Conservation (phyloP, 176 grass and related monocot species). For the Puccinellia tenuiflora region DNA sequence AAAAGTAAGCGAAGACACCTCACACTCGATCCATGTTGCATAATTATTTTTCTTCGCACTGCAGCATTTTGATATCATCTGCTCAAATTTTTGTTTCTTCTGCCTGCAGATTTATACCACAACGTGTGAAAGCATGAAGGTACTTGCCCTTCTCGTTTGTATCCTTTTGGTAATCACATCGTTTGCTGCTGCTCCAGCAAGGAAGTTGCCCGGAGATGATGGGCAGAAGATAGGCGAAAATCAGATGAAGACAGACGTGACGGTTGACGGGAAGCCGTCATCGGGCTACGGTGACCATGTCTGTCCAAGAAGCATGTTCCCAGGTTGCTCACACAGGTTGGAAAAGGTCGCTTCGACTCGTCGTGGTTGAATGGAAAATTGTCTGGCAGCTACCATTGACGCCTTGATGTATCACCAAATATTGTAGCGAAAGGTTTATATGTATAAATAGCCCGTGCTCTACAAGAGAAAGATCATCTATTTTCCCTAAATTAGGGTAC, state of each 20-base stretch:
- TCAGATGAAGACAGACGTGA: background rate
- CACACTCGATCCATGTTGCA: background rate
- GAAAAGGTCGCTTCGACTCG: background rate
- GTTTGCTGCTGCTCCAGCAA: background rate
- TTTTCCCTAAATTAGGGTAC: background rate
- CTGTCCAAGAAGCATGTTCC: background rate
- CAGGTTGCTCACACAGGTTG: background rate
- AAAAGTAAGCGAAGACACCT: background rate
- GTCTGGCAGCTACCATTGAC: too few relatives aligned
- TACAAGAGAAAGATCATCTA: background rate
- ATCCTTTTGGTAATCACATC: background rate
- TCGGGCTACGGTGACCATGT: slow-evolving; percentile 21
- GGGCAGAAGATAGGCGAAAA: background rate
- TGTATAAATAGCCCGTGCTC: background rate
- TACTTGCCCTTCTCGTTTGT: background rate
- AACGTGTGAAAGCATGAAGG: background rate
- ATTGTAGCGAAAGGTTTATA: background rate
- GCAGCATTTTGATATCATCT: background rate
- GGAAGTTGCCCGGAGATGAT: background rate
- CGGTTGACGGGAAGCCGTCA: background rate
- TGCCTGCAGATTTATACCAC: background rate
- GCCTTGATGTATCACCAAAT: background rate
- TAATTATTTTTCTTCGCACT: background rate
- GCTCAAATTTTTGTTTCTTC: background rate
- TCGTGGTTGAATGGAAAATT: background rate